Percentiles rank a stretch among this genome's conserved stretches.
These are phyloP conservation scores for Galerina sulciceps DNA, from an alignment of 768 basidiomycete species.

Conservation along the genomic window DNA sequence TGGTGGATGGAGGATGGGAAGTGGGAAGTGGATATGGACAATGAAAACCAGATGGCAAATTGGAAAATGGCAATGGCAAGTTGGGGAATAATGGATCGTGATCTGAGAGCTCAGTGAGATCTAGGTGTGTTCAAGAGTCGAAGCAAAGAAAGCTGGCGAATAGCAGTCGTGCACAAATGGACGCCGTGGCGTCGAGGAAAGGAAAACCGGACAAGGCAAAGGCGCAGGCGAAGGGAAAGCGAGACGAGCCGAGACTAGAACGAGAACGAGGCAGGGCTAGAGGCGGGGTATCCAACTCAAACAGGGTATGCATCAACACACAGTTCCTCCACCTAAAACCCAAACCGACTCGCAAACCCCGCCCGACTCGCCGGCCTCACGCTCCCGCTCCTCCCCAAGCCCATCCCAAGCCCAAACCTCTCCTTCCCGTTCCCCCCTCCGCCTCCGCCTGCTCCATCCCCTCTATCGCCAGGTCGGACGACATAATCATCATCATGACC, in stretches of 20 bases:
- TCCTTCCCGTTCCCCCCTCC: not conserved
- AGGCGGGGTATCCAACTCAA: not conserved
- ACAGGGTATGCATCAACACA: not conserved
- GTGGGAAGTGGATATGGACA: not conserved
- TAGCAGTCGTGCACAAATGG: not conserved
- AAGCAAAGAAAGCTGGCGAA: not conserved
- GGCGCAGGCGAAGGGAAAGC: not conserved
- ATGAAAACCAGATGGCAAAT: too few relatives aligned
- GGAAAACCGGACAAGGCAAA: not conserved
- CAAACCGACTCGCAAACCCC: constrained; percentile 1
- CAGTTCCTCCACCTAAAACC: not conserved
- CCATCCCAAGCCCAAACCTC: not conserved
- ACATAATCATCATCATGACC: constrained; percentile 18
- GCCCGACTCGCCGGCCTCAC: constrained; percentile 3
- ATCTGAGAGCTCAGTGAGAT: constrained; percentile 9
- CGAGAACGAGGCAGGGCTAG: not conserved
- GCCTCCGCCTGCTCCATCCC: not conserved
- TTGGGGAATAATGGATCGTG: constrained; percentile 10
- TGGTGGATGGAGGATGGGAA: not conserved
- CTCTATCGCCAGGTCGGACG: not conserved
- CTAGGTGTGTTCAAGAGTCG: constrained; percentile 4
- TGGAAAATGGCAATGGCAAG: constrained; percentile 4
- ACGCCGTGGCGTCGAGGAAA: not conserved
- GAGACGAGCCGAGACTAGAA: constrained; percentile 1
- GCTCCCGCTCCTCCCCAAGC: constrained; percentile 2